Conservation (phyloP, 257 asterid species). For the Salvia hispanica region DNA sequence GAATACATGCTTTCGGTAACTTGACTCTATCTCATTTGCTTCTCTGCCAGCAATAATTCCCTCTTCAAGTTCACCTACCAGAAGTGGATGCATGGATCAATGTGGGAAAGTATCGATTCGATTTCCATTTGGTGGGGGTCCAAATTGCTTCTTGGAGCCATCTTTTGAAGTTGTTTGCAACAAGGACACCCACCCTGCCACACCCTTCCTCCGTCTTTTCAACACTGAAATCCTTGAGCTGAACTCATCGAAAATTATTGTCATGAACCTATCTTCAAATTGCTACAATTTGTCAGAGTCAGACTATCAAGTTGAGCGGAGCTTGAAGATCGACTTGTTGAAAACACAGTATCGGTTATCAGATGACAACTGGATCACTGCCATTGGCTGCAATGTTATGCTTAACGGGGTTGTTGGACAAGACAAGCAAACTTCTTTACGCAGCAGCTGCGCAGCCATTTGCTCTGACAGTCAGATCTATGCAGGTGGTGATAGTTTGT, state of each 20-base stretch:
- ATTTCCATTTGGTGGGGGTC: neutral
- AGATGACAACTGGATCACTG: neutral
- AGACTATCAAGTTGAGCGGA: neutral
- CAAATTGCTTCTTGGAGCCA: neutral
- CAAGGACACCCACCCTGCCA: neutral
- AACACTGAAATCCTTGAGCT: neutral
- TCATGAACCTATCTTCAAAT: neutral
- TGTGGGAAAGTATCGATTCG: neutral
- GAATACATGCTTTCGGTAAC: too few species aligned
- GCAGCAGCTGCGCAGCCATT: too few species aligned
- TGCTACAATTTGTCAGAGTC: neutral
- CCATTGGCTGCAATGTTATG: neutral
- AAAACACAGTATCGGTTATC: neutral
- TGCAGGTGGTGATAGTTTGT: too few species aligned
- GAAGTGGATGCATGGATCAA: neutral
- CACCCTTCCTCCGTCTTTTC: neutral
- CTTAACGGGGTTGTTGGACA: neutral
- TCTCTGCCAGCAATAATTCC: neutral
- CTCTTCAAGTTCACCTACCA: neutral
- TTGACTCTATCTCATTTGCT: too few species aligned
- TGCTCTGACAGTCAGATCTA: too few species aligned
- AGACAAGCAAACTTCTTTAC: too few species aligned
- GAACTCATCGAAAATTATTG: neutral
- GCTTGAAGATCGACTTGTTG: neutral
- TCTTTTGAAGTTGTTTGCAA: neutral